A percentile compares a stretch with the other conserved stretches of the same genome.
phyloP scores from a whole-genome alignment of 176 grass and related monocot species.

The Rhynchospora pubera region DNA sequence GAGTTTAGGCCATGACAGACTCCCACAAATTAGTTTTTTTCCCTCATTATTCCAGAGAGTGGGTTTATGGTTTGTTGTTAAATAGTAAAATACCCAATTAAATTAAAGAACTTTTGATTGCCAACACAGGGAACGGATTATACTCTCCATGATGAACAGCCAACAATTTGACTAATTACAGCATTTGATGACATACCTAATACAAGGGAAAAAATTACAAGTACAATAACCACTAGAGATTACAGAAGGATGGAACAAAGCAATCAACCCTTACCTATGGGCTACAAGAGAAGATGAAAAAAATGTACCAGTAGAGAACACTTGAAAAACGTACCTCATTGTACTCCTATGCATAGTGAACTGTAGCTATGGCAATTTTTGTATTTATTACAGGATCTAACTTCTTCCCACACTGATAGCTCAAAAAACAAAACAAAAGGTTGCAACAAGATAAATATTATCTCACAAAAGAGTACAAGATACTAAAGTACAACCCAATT shows the following conservation, averaged over 20 bases:
- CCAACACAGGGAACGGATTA: background rate
- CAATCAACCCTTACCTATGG: background rate
- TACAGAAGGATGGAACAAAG: background rate
- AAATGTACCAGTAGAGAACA: background rate
- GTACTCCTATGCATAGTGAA: slow-evolving; percentile 63
- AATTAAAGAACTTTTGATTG: background rate
- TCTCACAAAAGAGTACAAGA: background rate
- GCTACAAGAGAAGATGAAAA: background rate
- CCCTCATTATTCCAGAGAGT: background rate
- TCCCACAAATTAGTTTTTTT: background rate
- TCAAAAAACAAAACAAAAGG: slow-evolving; percentile 9
- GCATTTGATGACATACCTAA: background rate
- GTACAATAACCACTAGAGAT: background rate
- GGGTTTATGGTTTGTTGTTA: background rate
- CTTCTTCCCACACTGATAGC: slow-evolving; percentile 51
- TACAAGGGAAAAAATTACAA: background rate
- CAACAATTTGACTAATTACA: background rate
- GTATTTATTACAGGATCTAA: slow-evolving; percentile 50
- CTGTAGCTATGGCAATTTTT: slow-evolving; percentile 66
- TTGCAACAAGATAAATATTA: background rate
- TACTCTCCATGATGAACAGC: background rate
- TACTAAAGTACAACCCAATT: background rate
- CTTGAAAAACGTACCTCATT: slow-evolving; percentile 42
- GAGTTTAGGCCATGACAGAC: background rate
- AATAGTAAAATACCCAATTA: background rate